Base-by-base conservation (phyloP, 345 rosid genomes). In the Iberis pinnata region DNA sequence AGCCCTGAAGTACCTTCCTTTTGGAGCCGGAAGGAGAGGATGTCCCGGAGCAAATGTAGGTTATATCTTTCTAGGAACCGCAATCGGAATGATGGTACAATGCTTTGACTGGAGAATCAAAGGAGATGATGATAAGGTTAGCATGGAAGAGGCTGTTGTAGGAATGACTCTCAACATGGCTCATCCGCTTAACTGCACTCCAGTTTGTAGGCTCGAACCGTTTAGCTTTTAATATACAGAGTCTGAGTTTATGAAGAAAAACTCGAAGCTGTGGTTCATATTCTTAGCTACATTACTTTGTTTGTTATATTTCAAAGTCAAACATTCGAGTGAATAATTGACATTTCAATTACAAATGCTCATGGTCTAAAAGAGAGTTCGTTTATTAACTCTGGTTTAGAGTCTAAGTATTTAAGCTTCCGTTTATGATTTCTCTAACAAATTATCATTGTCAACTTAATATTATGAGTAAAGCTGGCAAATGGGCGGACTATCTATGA, bases 1-100 rank as follows among this genome's bases (percentile, higher is more conserved):
- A 43, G 53, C 61, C 62, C 65, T 74, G 26, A 79, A 80, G n/a
- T 40, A 77, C 11, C 1, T 86, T 43, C 84, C 90, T 2, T 86
- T 86, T 4, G 95, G 90, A 1, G 52, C 76, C 27, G 88, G 88
- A 39, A 74, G 82, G 64, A 77, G 90, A 70, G 73, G 73, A 6
- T 82, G 88, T 56, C 95, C 90, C 2, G 86, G 95, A 46, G 57
- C 68, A 8, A 49, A 79, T 17, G 18, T 80, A 6, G 90, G 88
- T 50, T 50, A 41, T 12, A 5, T 61, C 43, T 15, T 61, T 50
- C 10, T 61, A 1, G 58, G 24, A 61, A 61, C 58, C 9, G 55
- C 48, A 1, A 3, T 60, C 29, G 64, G 56, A 7, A 13, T 40
- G 64, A 78, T 72, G 40, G 73, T 75, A 38, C 65, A 61, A 26